These are phyloP conservation scores for Nicotiana noctiflora DNA, from an alignment of 257 asterid species.

Conservation along the genomic window DNA sequence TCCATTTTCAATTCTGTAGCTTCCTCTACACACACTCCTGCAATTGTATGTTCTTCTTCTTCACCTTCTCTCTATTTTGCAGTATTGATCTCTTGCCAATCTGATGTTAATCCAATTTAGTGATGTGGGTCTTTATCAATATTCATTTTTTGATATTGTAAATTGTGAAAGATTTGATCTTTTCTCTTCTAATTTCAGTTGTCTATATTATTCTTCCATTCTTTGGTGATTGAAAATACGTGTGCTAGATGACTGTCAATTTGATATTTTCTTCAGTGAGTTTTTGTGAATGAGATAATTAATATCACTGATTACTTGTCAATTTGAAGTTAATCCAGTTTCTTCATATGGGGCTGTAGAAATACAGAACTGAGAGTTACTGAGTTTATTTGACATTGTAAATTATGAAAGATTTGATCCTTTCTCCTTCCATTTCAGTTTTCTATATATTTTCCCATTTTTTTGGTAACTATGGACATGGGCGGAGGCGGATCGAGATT, in stretches of 20 bases:
- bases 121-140: background rate
- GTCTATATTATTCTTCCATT: background rate
- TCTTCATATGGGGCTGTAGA: background rate
- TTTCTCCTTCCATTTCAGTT: background rate
- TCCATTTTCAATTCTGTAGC: background rate
- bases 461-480: background rate
- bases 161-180: background rate
- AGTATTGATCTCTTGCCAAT: background rate
- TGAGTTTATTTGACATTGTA: background rate
- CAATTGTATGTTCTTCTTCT: background rate
- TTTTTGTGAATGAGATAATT: background rate
- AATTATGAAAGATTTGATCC: background rate
- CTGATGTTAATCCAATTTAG: background rate
- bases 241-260: background rate
- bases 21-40: background rate
- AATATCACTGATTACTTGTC: background rate
- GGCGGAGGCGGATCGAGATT: background rate
- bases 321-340: background rate
- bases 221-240: background rate
- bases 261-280: background rate
- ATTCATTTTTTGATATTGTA: background rate
- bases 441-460: background rate
- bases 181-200: background rate
- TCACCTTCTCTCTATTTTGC: background rate
- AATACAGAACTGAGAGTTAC: background rate